Evolutionary conservation across 2,329 filamentous ascomycete species (phyloP).

Genomic region (Monosporascus sp.): DNA sequence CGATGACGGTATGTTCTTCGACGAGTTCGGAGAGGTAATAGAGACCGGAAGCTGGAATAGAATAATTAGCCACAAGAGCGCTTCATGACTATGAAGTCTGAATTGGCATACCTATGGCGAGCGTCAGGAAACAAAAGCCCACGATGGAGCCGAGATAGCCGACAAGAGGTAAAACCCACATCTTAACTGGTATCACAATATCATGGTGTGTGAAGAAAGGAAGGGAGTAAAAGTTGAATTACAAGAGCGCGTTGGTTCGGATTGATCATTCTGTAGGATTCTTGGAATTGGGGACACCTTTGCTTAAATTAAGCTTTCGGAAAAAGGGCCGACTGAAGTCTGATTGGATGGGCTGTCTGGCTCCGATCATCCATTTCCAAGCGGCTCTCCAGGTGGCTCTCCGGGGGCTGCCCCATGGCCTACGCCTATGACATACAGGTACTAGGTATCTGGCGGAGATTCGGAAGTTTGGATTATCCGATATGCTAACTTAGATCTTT

Average conservation of each 20-base stretch:
- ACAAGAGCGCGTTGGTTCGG: background rate
- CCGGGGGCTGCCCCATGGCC: no score
- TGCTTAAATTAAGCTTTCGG: background rate
- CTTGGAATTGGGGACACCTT: background rate
- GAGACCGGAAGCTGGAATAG: constrained; percentile 72
- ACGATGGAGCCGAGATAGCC: constrained; percentile 83
- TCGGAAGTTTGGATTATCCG: no score
- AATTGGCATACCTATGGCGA: constrained; percentile 70
- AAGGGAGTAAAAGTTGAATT: background rate
- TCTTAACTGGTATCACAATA: constrained; percentile 37
- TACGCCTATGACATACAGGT: no score
- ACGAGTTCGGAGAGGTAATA: constrained; percentile 98
- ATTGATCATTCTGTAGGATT: background rate
- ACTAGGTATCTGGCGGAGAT: no score
- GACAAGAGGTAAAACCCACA: constrained; percentile 94
- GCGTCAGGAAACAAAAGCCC: constrained; percentile 88
- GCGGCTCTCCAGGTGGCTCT: background rate
- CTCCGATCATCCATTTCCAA: background rate
- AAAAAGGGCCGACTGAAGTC: background rate
- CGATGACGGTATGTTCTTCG: constrained; percentile 92
- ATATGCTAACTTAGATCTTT: no score
- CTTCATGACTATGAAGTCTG: no score
- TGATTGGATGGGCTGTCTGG: background rate
- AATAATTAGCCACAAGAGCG: constrained; percentile 10
- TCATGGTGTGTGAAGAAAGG: constrained; percentile 7